phyloP scores from a whole-genome alignment of 352 stramenopile species.

The Blastocystis hominis region DNA sequence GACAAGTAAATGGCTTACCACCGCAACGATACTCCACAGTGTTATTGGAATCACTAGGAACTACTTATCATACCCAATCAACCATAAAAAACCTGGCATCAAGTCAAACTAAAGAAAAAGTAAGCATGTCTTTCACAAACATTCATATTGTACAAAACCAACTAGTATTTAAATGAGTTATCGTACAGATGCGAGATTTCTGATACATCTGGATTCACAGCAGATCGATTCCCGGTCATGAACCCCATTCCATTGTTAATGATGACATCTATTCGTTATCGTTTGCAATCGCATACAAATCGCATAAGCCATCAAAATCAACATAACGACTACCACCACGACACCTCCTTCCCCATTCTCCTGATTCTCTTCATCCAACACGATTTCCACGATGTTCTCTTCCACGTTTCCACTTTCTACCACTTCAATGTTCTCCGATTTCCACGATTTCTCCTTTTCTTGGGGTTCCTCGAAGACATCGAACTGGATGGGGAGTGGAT shows the following conservation, averaged over 20 bases:
- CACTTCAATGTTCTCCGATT: too few relatives aligned
- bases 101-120: background rate
- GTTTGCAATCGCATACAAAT: background rate
- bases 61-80: background rate
- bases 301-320: background rate
- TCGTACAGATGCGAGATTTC: too few relatives aligned
- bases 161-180: too few relatives aligned
- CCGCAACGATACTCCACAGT: constrained; percentile 55
- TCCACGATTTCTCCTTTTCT: too few relatives aligned
- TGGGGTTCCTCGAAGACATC: too few relatives aligned
- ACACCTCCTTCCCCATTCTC: background rate
- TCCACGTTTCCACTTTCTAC: too few relatives aligned
- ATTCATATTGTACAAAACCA: too few relatives aligned
- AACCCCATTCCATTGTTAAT: too few relatives aligned
- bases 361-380: background rate
- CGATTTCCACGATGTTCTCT: background rate
- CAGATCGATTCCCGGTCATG: too few relatives aligned
- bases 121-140: too few relatives aligned
- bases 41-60: constrained; percentile 42
- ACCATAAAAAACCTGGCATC: constrained; percentile 4
- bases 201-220: too few relatives aligned
- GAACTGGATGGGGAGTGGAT: too few relatives aligned
- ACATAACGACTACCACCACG: background rate
- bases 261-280: background rate
- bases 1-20: background rate